Conservation (phyloP, 306 rosid species). For the Vigna nakashimae region DNA sequence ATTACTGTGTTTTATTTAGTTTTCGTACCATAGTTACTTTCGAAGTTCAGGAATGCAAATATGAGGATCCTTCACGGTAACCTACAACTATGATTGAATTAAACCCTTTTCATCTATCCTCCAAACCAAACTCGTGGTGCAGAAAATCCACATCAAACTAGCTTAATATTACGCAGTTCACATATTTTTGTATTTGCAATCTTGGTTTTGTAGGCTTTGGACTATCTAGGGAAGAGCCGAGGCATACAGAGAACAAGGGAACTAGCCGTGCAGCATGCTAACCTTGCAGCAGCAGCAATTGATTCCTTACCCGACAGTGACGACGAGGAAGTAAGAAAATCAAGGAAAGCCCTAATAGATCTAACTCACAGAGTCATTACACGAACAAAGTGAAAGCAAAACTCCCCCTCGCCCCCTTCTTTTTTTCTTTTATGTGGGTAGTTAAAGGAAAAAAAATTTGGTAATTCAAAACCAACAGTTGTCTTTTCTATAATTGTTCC, state of each 20-base stretch:
- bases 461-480: constrained; percentile 29
- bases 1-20: too few relatives aligned
- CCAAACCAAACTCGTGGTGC: not conserved
- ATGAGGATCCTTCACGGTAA: not conserved
- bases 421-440: not conserved
- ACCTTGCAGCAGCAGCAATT: constrained; percentile 84
- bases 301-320: constrained; percentile 77
- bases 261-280: constrained; percentile 85
- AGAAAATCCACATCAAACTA: not conserved
- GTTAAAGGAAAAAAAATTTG: constrained; percentile 26
- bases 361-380: constrained; percentile 83
- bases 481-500: constrained; percentile 33
- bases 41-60: not conserved
- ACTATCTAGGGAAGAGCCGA: constrained; percentile 83
- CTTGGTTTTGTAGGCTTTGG: constrained; percentile 69
- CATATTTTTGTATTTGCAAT: constrained; percentile 25
- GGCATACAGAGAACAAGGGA: constrained; percentile 89
- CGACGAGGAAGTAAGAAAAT: constrained; percentile 75
- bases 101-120: not conserved
- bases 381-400: constrained; percentile 71
- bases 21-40: too few relatives aligned
- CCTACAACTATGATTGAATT: constrained; percentile 15
- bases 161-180: not conserved
- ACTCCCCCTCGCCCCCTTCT: not conserved
- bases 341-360: constrained; percentile 88